These are phyloP conservation scores for Senna siamea DNA, from an alignment of 306 rosid genomes.

Conservation along the genomic window DNA sequence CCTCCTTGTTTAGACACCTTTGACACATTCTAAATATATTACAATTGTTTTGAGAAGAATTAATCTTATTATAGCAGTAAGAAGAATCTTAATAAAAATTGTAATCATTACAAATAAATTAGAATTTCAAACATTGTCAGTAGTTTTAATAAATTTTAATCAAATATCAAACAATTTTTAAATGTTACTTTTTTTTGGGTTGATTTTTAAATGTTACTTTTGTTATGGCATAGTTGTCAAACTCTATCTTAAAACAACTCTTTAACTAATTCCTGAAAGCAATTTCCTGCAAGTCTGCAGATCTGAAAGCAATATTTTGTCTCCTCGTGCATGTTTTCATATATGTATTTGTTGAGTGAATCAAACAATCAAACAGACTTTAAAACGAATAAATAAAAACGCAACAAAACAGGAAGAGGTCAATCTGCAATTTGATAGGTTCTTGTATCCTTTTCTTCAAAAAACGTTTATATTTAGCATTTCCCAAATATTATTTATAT, in stretches of 20 bases:
- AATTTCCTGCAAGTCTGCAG: background rate
- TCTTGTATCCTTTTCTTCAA: background rate
- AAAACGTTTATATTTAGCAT: background rate
- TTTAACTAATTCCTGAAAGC: background rate
- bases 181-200: no score
- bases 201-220: no score
- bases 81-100: background rate
- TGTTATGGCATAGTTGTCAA: background rate
- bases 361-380: no score
- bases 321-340: slow-evolving; percentile 4
- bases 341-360: background rate
- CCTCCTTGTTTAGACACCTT: no score
- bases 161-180: background rate
- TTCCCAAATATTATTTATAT: slow-evolving; percentile 1
- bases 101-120: no score
- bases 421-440: background rate
- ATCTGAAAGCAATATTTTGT: slow-evolving; percentile 8
- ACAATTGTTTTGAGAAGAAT: background rate
- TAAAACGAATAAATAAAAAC: background rate
- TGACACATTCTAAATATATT: no score
- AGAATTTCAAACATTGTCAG: background rate
- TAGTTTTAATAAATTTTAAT: background rate
- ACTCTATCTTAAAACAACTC: background rate
- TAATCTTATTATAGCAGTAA: background rate
- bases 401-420: no score